Base-by-base conservation (phyloP, 306 rosid genomes). In the Luffa aegyptiaca region DNA sequence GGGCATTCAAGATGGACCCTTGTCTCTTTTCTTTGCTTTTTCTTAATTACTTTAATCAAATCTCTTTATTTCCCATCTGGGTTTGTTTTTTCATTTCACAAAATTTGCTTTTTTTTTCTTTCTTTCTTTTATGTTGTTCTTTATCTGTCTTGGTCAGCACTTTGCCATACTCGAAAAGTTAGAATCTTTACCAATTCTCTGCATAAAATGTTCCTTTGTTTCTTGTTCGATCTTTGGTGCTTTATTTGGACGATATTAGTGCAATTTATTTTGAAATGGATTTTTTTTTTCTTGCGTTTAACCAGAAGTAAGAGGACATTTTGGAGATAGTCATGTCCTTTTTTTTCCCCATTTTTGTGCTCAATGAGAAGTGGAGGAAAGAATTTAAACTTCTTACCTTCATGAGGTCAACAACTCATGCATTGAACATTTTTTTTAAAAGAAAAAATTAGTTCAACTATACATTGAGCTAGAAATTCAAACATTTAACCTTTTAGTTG, bases 1-100 rank as follows among this genome's bases (percentile, higher is more conserved):
- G 12, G n/a, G 49, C 73, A 8, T 65, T 18, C 72, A 39, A 69
- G 76, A 45, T 71, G 57, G 76, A 45, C 76, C 76, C 76, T 45
- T 12, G 57, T 71, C 77, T 46, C 76, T 18, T 68, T 66, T 66
- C 1, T 66, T 3, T 66, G 26, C 12, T 66, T 10, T 10, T 70
- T 12, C 41, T 49, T 69, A 45, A 42, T 71, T 26, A 46, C 77
- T 72, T 72, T 48, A 70, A 48, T 48, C 12, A 21, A 72, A 21
- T 18, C 74, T 39, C 74, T 74, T 74, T 49, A 31, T 49, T 74
- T 48, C 62, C 31, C 45, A 74, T 37, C 78, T 16, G 62, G 78
- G 59, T 49, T 31, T 35, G 62, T 3, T 74, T 18, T 42, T 70
- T 31, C 48, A 42, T 31, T 72, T 72, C 13, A n/a, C 59, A 48